phyloP scores from a whole-genome alignment of 2,329 filamentous ascomycete species.

The Cordyceps tenuipes region DNA sequence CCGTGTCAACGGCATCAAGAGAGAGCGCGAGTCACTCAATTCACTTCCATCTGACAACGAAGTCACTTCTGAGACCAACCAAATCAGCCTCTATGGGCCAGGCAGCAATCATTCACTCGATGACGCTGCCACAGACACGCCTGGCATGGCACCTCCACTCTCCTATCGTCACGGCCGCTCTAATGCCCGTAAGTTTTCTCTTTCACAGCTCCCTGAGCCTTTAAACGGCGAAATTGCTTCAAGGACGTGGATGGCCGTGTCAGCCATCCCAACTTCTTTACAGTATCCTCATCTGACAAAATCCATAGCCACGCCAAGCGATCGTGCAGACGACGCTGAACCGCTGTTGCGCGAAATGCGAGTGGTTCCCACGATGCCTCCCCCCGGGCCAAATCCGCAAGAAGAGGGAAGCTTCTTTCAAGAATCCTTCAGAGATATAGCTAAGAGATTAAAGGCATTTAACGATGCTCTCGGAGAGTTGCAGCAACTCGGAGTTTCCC shows the following conservation, averaged over 20 bases:
- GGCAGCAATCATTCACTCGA: neutral
- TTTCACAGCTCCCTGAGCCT: neutral
- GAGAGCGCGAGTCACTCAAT: slow-evolving; percentile 9
- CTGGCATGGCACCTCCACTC: slow-evolving; percentile 8
- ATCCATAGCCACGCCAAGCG: slow-evolving; percentile 28
- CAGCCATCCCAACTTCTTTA: neutral
- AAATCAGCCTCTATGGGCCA: neutral
- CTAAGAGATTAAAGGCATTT: slow-evolving; percentile 53
- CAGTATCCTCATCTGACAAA: neutral
- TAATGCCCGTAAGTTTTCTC: slow-evolving; percentile 29
- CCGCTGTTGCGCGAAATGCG: slow-evolving; percentile 32
- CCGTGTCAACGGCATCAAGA: slow-evolving; percentile 1
- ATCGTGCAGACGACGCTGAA: slow-evolving; percentile 25
- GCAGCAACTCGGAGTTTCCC: slow-evolving; percentile 63
- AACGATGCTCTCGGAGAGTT: slow-evolving; percentile 61
- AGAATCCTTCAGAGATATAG: slow-evolving; percentile 44
- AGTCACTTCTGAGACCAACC: neutral
- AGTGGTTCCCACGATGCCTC: slow-evolving; percentile 18
- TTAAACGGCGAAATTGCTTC: neutral
- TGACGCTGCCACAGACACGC: slow-evolving; percentile 3
- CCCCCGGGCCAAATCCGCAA: slow-evolving; percentile 19
- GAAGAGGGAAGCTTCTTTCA: slow-evolving; percentile 33
- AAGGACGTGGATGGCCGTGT: too few relatives aligned
- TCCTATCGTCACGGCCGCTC: slow-evolving; percentile 24
- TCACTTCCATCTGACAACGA: slow-evolving; percentile 7